phyloP scores from a whole-genome alignment of 2,329 filamentous ascomycete species.

The Eurotiales sp. region DNA sequence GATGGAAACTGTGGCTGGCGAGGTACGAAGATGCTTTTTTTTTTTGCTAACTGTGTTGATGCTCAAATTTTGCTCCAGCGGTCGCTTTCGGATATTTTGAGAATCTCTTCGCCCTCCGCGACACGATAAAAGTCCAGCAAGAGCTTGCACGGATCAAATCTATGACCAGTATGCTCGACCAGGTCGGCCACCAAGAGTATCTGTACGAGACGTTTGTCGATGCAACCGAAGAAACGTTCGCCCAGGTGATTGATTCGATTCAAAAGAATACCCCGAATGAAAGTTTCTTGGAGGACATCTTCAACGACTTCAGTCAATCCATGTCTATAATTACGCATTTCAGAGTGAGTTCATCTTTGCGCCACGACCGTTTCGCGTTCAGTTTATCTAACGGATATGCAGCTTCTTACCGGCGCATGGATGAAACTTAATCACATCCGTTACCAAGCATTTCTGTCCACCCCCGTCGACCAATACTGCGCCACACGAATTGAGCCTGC shows the following conservation, averaged over 20 bases:
- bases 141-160: conserved; percentile 70
- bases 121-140: conserved; percentile 60
- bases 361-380: neutral
- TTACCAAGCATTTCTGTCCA: conserved; percentile 70
- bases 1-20: conserved; percentile 98
- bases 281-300: conserved; percentile 59
- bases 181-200: conserved; percentile 64
- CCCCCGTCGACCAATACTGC: conserved; percentile 65
- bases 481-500: conserved; percentile 67
- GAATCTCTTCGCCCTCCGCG: conserved; percentile 66
- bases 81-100: conserved; percentile 94
- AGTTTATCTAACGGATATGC: conserved; percentile 7
- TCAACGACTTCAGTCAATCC: conserved; percentile 68
- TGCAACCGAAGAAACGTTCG: conserved; percentile 66
- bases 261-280: conserved; percentile 53
- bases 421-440: conserved; percentile 69
- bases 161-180: conserved; percentile 66
- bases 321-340: conserved; percentile 82
- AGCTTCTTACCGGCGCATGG: conserved; percentile 79
- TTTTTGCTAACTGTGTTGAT: neutral
- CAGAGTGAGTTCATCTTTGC: conserved; percentile 46
- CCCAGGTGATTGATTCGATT: conserved; percentile 58
- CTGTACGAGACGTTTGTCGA: conserved; percentile 82
- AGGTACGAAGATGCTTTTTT: conserved; percentile 59
- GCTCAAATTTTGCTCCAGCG: conserved; percentile 51